Base-by-base conservation (phyloP, 1,139 yeast genomes). In the Suhomyces guaymorum region DNA sequence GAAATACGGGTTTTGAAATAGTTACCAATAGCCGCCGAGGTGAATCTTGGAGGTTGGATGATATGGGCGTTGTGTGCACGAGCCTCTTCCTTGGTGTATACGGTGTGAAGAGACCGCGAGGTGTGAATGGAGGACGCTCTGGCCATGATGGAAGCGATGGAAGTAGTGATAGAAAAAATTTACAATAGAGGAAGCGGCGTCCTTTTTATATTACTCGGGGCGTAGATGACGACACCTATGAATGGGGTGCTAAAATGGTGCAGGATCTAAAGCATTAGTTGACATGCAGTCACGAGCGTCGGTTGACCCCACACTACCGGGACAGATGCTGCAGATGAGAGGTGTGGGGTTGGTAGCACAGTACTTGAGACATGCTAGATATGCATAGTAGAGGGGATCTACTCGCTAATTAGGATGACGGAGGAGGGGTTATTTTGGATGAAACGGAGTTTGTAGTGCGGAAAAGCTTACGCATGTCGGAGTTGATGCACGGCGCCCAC, bases 1-100 rank as follows among this genome's bases (percentile, higher is more conserved):
- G 67, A 42, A 35, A 63, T 41, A 35, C 73, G 52, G 3, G 70
- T 52, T 14, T 36, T 44, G 18, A 57, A 41, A 42, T 66, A 67
- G 13, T 47, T 46, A 15, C 36, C 40, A 20, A 66, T 60, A 7
- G 61, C 51, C 10, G 39, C 33, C 3, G 52, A 37, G 2, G 61
- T 52, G 37, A 66, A 62, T 15, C 36, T 44, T 2, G 73, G 73
- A 1, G 69, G 64, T 12, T 47, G 47, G 8, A 62, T 52, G 18
- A 60, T 62, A 40, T 64, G 65, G 30, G 49, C 49, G 41, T 63
- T 63, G 42, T 64, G 70, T 16, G 44, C 48, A 12, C 34, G 39
- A 14, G 49, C 45, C 26, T 42, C 46, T 14, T 44, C 48, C 14
- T 42, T 38, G 17, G 42, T 38, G 21, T 32, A 38, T n/a, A 35